Base-by-base conservation (phyloP, 1,139 yeast genomes). In the Candida tropicalis region DNA sequence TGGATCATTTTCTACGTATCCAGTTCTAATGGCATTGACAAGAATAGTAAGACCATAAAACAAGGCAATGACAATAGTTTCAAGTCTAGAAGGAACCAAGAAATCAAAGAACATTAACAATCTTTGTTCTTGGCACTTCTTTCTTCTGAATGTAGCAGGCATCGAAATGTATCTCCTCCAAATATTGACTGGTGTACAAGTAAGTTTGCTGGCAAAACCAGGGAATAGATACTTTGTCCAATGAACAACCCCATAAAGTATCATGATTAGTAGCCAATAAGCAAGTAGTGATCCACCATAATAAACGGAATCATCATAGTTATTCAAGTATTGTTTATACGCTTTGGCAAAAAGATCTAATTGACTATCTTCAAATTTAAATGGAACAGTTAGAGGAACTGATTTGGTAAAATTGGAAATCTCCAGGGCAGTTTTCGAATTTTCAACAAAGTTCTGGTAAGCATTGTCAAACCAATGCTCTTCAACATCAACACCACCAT, bases 211-310 rank as follows among this genome's bases (percentile, higher is more conserved):
- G 16, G 54, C 48, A 7, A 59, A 37, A 1, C 54, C 46, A 1
- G 74, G 75, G 28, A 58, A 54, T 24, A 67, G 45, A 5, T 53
- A 22, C 39, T 55, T 59, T 16, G 64, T 52, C 78, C 79, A 73
- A 54, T 80, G 75, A 40, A 63, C 56, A 11, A 73, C 31, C 2
- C 68, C 65, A 4, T 74, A 72, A 22, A 70, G 22, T 1, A 79
- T 18, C 46, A 78, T 54, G 6, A 80, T 62, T 2, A 72, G 42
- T 1, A 65, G 70, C 81, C 83, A 78, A 52, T 68, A 79, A 0
- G 75, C 77, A 22, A 79, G 48, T 17, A 71, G 44, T 1, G 72
- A 81, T 20, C 70, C 58, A n/a, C 84, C 84, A 50, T 73, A 68
- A 47, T 60, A 75, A 42, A 73, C 63, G 3, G 81, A 68, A 39